phyloP scores from a whole-genome alignment of 108 stramenopile genomes.

The Skeletonema menzelii region DNA sequence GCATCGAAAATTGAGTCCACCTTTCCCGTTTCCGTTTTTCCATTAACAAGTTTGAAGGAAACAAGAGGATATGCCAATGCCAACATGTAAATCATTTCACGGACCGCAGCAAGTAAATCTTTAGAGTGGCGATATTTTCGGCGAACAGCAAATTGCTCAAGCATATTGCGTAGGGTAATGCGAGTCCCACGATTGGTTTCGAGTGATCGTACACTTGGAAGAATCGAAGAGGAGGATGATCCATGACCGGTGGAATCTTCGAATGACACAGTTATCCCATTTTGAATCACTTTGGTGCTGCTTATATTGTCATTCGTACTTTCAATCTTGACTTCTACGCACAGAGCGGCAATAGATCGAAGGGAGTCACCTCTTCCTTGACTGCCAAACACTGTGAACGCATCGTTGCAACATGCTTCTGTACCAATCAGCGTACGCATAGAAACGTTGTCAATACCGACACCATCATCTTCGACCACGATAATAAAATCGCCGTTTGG shows the following conservation, averaged over 20 bases:
- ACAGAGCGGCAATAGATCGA: constrained; percentile 23
- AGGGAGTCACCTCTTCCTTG: constrained; percentile 27
- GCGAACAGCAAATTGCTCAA: constrained; percentile 30
- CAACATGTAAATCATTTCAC: constrained; percentile 5
- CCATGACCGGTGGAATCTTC: constrained; percentile 5
- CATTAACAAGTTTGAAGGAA: constrained; percentile 16
- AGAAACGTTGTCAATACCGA: constrained; percentile 35
- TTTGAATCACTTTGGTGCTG: constrained; percentile 21
- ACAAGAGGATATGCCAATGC: constrained; percentile 25
- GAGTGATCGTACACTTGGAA: constrained; percentile 1
- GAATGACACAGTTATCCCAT: constrained; percentile 23
- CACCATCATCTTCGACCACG: constrained; percentile 15
- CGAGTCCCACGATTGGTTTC: constrained; percentile 14
- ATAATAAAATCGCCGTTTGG: background rate
- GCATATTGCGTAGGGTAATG: constrained; percentile 18
- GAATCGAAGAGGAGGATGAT: background rate
- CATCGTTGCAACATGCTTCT: constrained; percentile 29
- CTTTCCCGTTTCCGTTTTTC: constrained; percentile 5
- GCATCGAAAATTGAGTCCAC: background rate
- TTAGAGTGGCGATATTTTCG: constrained; percentile 13
- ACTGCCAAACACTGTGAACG: background rate
- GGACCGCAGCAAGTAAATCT: constrained; percentile 5
- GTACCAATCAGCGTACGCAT: constrained; percentile 35
- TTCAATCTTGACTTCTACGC: constrained; percentile 35
- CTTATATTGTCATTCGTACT: background rate